phyloP scores from a whole-genome alignment of 768 basidiomycete genomes.

The Gloeostereum incarnatum region DNA sequence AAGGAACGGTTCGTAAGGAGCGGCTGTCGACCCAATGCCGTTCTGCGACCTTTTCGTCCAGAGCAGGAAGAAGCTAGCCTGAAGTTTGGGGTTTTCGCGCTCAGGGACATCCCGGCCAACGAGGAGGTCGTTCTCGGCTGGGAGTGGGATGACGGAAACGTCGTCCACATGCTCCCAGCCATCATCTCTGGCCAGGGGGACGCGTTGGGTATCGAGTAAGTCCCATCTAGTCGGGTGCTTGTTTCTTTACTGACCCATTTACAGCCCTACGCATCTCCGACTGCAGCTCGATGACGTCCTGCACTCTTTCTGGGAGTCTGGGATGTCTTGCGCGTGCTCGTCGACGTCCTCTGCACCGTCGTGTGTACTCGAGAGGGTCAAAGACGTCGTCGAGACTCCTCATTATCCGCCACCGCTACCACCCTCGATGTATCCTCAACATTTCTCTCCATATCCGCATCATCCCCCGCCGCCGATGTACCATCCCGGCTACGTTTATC shows the following conservation, averaged over 20 bases:
- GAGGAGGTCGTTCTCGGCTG: constrained; percentile 89
- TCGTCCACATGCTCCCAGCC: constrained; percentile 70
- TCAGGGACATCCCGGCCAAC: constrained; percentile 60
- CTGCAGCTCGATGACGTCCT: constrained; percentile 63
- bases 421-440: not conserved
- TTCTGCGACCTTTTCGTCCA: constrained; percentile 46
- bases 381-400: not conserved
- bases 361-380: constrained; percentile 5
- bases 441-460: not conserved
- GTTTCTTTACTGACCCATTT: constrained; percentile 6
- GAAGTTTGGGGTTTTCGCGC: constrained; percentile 74
- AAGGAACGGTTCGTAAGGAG: constrained; percentile 53
- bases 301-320: constrained; percentile 59
- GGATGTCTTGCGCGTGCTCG: constrained; percentile 70
- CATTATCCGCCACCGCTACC: not conserved
- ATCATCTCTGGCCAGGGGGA: too few species aligned
- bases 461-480: not conserved
- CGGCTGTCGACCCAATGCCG: constrained; percentile 61
- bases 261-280: constrained; percentile 34
- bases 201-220: constrained; percentile 3
- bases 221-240: constrained; percentile 1
- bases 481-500: not conserved
- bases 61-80: constrained; percentile 24
- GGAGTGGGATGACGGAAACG: constrained; percentile 96
- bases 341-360: constrained; percentile 21